Percentiles rank a stretch among this genome's conserved stretches.
Evolutionary conservation across 2,329 filamentous ascomycete genomes (phyloP).

Genomic region (Colletotrichum tofieldiae): DNA sequence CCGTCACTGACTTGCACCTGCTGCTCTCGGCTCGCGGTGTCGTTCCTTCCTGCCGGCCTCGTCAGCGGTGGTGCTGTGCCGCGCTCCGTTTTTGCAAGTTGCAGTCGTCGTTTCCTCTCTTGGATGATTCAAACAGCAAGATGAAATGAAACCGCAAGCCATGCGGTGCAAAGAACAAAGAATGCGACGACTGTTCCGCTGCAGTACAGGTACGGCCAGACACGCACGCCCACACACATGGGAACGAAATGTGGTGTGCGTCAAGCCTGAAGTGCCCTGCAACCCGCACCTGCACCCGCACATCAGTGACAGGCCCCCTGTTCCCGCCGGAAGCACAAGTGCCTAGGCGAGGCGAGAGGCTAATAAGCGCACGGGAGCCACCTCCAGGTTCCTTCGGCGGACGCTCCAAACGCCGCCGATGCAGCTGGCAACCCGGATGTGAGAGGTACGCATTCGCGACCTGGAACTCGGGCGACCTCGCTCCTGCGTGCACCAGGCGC

Average conservation of each 20-base stretch:
- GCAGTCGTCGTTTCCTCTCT: background rate
- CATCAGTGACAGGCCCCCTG: slow-evolving; percentile 16
- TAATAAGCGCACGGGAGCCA: slow-evolving; percentile 35
- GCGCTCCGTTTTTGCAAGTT: background rate
- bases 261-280: slow-evolving; percentile 10
- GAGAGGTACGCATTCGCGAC: background rate
- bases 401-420: slow-evolving; percentile 5
- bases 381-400: slow-evolving; percentile 5
- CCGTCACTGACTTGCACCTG: slow-evolving; percentile 10
- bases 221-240: background rate
- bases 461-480: slow-evolving; percentile 15
- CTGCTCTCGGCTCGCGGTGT: background rate
- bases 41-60: background rate
- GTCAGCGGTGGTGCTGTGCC: background rate
- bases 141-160: background rate
- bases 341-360: slow-evolving; percentile 18
- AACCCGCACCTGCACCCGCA: background rate
- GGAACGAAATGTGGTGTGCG: slow-evolving; percentile 19
- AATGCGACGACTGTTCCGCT: background rate
- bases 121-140: background rate
- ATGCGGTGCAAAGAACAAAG: slow-evolving; percentile 1
- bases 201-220: background rate
- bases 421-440: background rate
- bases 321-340: slow-evolving; percentile 34
- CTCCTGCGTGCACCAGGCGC: background rate